Conservation (phyloP, 1,284 basidiomycete genomes). For the Sporisorium graminicola region DNA sequence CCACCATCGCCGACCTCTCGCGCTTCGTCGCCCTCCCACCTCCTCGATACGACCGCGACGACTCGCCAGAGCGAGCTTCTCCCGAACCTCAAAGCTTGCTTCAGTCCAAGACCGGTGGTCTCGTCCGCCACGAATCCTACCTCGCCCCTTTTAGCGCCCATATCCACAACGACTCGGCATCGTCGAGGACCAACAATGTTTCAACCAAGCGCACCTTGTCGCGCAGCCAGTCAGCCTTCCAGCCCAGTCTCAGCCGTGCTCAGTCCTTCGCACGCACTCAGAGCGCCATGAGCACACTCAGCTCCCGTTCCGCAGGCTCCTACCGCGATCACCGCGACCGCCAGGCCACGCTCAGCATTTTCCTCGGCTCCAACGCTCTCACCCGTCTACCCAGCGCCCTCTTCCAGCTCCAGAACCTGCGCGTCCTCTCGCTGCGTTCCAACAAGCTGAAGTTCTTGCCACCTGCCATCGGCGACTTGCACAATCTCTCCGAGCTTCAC, state of each 20-base stretch:
- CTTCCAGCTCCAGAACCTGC: conserved; percentile 63
- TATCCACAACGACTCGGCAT: conserved; percentile 31
- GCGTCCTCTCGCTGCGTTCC: conserved; percentile 65
- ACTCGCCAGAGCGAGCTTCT: background rate
- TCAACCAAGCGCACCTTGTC: conserved; percentile 21
- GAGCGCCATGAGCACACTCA: conserved; percentile 34
- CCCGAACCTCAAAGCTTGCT: conserved; percentile 21
- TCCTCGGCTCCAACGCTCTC: conserved; percentile 55
- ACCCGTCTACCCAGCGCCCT: conserved; percentile 63
- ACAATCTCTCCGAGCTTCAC: conserved; percentile 62
- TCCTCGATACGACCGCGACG: conserved; percentile 35
- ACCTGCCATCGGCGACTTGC: conserved; percentile 62
- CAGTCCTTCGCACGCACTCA: conserved; percentile 39
- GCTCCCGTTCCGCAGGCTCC: conserved; percentile 37
- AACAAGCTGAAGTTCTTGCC: conserved; percentile 64
- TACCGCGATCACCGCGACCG: conserved; percentile 44
- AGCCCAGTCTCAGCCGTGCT: conserved; percentile 25
- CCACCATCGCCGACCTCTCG: conserved; percentile 47
- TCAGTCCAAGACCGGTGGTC: conserved; percentile 39
- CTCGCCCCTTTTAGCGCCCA: conserved; percentile 46
- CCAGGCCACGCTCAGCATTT: conserved; percentile 51
- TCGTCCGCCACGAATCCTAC: conserved; percentile 48
- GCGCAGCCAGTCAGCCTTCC: conserved; percentile 44
- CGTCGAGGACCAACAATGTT: background rate
- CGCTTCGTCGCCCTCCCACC: conserved; percentile 48